Base-by-base conservation (phyloP, 2,329 filamentous ascomycete species). In the Neonectria magnoliae region DNA sequence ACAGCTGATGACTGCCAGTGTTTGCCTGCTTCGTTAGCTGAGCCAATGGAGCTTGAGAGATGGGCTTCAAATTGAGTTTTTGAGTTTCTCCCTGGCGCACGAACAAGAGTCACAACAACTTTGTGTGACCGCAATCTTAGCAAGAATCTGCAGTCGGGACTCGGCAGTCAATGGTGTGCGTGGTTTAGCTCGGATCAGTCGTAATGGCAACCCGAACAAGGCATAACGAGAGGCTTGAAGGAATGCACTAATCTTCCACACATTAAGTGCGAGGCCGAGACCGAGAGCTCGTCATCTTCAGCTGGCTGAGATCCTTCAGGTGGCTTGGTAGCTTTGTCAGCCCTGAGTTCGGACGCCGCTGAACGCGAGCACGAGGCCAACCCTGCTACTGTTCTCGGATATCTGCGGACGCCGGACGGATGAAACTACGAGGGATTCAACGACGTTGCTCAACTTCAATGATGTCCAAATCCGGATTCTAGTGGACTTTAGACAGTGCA, bases 351-450 rank as follows among this genome's bases (percentile, higher is more conserved):
- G 48, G 10, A 20, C n/a, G n/a, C n/a, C n/a, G 29, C n/a, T 38
- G 25, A 13, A 33, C n/a, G 11, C 48, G 7, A n/a, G 13, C 27
- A 20, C 6, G 11, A 18, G 41, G 13, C 54, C 54, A 27, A 31
- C 54, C 20, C 2, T 16, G 10, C 18, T n/a, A 33, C 18, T 13
- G 54, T 22, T 9, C 14, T 22, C 41, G 53, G 53, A 47, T 25
- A 20, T 8, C 38, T 51, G 14, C 48, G 48, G 48, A 51, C 48
- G 16, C 56, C 56, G 56, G 42, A 41, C 50, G 55, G 55, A 58
- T 27, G 50, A 63, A 38, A 22, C 31, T 36, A 7, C 11, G 41
- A 57, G 10, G 18, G 14, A 47, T 47, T 42, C 52, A 22, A 50
- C n/a, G 13, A 11, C 16, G 18, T 11, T 14, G n/a, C 18, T 50